These are phyloP conservation scores for Dactylellina leptospora DNA, from an alignment of 2,329 filamentous ascomycete species.

Conservation along the genomic window DNA sequence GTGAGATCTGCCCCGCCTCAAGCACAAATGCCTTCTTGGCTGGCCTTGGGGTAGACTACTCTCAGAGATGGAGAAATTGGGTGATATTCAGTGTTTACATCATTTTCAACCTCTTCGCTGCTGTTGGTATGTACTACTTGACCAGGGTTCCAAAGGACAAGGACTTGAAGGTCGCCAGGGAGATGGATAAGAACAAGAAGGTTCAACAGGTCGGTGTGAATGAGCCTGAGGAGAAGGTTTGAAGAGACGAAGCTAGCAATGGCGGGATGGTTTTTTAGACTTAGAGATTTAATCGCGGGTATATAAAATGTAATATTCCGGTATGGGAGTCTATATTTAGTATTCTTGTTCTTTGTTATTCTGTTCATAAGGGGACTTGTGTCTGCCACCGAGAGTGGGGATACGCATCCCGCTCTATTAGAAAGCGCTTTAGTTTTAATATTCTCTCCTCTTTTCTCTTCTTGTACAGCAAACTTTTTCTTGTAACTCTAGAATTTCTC, in stretches of 20 bases:
- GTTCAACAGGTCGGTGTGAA: conserved; percentile 48
- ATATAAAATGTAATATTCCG: conserved; percentile 3
- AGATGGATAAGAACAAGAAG: conserved; percentile 50
- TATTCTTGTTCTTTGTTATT: background rate
- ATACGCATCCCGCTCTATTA: conserved; percentile 9
- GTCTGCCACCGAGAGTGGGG: background rate
- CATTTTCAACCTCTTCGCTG: conserved; percentile 68
- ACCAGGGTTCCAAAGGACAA: conserved; percentile 64
- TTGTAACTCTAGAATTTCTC: too few species aligned
- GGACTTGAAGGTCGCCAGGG: conserved; percentile 39
- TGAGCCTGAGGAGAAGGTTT: conserved; percentile 36
- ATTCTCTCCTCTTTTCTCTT: conserved; percentile 2
- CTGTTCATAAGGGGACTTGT: background rate
- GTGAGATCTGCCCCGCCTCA: conserved; percentile 67
- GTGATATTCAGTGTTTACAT: conserved; percentile 71
- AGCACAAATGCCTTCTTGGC: conserved; percentile 67
- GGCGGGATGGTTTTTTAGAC: background rate
- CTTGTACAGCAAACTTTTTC: conserved; percentile 23
- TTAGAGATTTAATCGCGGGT: background rate
- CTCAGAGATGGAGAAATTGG: conserved; percentile 74
- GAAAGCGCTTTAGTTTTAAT: conserved; percentile 27
- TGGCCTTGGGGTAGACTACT: conserved; percentile 65
- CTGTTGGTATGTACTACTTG: conserved; percentile 68
- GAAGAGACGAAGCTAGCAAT: too few species aligned
- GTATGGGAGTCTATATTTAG: too few species aligned